Percentiles rank a stretch among this genome's conserved stretches.
These are phyloP conservation scores for Phytopythium kandeliae DNA, from an alignment of 352 stramenopile genomes.

Conservation along the genomic window DNA sequence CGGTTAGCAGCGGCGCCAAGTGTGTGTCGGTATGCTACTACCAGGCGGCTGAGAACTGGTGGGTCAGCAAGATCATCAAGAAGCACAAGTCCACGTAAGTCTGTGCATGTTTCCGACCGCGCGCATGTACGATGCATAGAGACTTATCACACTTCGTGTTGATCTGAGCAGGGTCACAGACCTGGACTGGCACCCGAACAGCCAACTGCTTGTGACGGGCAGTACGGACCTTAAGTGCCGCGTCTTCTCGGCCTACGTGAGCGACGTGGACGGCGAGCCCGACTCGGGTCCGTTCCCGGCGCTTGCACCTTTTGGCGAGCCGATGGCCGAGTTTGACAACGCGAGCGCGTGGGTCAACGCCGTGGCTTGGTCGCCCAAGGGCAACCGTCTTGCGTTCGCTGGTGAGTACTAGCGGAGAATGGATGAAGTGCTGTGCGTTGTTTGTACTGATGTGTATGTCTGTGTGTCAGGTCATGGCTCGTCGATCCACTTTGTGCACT, in stretches of 20 bases:
- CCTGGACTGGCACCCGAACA: slow-evolving; percentile 92
- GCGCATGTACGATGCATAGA: background rate
- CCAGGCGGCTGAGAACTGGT: slow-evolving; percentile 91
- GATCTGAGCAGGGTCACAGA: slow-evolving; percentile 55
- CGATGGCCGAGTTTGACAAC: slow-evolving; percentile 83
- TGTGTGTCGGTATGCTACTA: slow-evolving; percentile 93
- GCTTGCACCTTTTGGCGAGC: slow-evolving; percentile 75
- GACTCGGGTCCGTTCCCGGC: slow-evolving; percentile 70
- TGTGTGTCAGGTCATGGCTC: slow-evolving; percentile 65
- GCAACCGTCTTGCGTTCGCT: slow-evolving; percentile 85
- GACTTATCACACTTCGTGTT: background rate
- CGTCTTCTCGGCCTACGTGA: slow-evolving; percentile 88
- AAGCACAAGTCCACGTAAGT: slow-evolving; percentile 95
- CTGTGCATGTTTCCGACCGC: background rate
- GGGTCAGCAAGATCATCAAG: slow-evolving; percentile 96
- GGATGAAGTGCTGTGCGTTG: background rate
- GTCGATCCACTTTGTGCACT: slow-evolving; percentile 87
- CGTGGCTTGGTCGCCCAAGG: slow-evolving; percentile 89
- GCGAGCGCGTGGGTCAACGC: slow-evolving; percentile 89
- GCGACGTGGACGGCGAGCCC: slow-evolving; percentile 69
- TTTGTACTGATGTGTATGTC: background rate
- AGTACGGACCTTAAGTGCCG: slow-evolving; percentile 93
- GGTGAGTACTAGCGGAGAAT: slow-evolving; percentile 9
- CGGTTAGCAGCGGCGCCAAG: slow-evolving; percentile 90
- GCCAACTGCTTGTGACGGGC: slow-evolving; percentile 87